Base-by-base conservation (phyloP, 352 stramenopile species). In the Thalassiosira allenii region DNA sequence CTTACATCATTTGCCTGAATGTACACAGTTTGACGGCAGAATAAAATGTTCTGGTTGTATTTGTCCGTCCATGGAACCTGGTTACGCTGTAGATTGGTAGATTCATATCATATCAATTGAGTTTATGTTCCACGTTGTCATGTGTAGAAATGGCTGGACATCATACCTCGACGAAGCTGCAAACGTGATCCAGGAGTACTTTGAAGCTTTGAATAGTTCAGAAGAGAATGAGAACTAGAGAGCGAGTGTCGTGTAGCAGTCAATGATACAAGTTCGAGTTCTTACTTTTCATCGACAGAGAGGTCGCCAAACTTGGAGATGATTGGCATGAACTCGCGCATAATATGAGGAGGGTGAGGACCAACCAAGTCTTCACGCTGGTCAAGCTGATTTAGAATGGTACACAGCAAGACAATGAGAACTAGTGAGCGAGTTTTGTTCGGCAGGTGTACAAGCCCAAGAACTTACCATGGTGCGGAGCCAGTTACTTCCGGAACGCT, bases 131-230 rank as follows among this genome's bases (percentile, higher is more conserved):
- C n/a, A n/a, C n/a, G n/a, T n/a, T n/a, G n/a, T n/a, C n/a, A n/a
- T n/a, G n/a, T n/a, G n/a, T n/a, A n/a, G n/a, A n/a, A n/a, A n/a
- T n/a, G n/a, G n/a, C n/a, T n/a, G n/a, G n/a, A n/a, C n/a, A n/a
- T n/a, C n/a, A n/a, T n/a, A n/a, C n/a, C n/a, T 86, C 78, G 27
- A 82, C 71, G 53, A 86, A 82, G 12, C 71, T 62, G 53, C 78
- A 86, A 14, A 80, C 56, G 62, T 80, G 66, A 62, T 81, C 64
- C 41, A 83, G 23, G 12, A 81, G 63, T n/a, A 81, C 41, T 5
- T 63, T 17, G 11, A 76, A 76, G 52, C n/a, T n/a, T n/a, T n/a
- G n/a, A n/a, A n/a, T n/a, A n/a, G n/a, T n/a, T n/a, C n/a, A n/a
- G n/a, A 17, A 47, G 37, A 47, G 17, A 47, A 47, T 47, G 37